These are phyloP conservation scores for Cercospora berteroae DNA, from an alignment of 2,329 filamentous ascomycete species.

Conservation along the genomic window DNA sequence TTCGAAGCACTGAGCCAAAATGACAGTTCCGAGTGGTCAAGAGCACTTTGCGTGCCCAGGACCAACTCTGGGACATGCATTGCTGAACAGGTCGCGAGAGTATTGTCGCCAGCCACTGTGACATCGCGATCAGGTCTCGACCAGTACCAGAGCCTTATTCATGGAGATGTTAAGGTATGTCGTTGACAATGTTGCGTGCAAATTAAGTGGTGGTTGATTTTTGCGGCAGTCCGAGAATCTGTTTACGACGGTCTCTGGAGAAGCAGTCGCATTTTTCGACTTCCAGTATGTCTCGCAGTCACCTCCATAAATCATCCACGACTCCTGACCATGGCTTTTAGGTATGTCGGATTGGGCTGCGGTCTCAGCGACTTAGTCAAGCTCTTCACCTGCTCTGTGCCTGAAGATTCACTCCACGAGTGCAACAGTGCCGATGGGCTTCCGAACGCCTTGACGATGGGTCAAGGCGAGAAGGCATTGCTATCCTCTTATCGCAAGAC, in stretches of 20 bases:
- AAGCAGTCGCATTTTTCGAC: constrained; percentile 63
- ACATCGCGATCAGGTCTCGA: constrained; percentile 22
- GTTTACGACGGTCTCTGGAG: constrained; percentile 54
- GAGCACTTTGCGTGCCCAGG: constrained; percentile 47
- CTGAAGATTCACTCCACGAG: constrained; percentile 50
- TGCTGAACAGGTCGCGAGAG: constrained; percentile 52
- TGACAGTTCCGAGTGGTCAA: constrained; percentile 55
- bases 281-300: constrained; percentile 56
- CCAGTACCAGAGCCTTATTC: constrained; percentile 56
- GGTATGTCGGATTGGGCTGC: constrained; percentile 56
- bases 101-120: constrained; percentile 47
- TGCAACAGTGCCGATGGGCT: too few species aligned
- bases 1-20: constrained; percentile 52
- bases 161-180: constrained; percentile 62
- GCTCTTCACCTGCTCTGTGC: constrained; percentile 65
- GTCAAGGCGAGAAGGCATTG: constrained; percentile 51
- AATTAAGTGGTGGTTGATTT: background rate
- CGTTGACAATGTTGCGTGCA: background rate
- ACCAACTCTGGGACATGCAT: constrained; percentile 29
- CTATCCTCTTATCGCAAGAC: constrained; percentile 51
- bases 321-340: background rate
- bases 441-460: constrained; percentile 47
- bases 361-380: constrained; percentile 67
- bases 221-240: constrained; percentile 58
- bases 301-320: background rate